Evolutionary conservation across 2,329 filamentous ascomycete species (phyloP).

Genomic region (Botrytis byssoidea): DNA sequence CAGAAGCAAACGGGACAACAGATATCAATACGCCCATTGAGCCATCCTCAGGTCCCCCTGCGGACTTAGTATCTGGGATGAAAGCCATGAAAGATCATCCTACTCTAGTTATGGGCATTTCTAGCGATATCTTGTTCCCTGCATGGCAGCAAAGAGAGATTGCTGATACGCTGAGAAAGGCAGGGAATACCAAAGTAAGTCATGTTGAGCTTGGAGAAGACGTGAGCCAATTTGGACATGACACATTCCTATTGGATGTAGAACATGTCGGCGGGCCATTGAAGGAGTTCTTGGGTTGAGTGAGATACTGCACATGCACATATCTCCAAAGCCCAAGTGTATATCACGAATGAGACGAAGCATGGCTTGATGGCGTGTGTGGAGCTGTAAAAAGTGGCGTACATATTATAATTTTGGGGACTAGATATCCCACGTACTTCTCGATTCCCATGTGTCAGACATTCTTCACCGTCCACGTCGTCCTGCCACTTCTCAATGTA

Average conservation of each 20-base stretch:
- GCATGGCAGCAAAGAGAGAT: conserved; percentile 98
- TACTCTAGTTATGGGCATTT: conserved; percentile 87
- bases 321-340: background rate
- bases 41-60: conserved; percentile 58
- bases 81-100: conserved; percentile 70
- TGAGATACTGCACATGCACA: background rate
- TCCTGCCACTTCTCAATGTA: background rate
- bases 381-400: conserved; percentile 21
- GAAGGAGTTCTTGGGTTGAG: conserved; percentile 66
- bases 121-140: conserved; percentile 93
- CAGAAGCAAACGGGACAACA: conserved; percentile 46
- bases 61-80: conserved; percentile 77
- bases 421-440: background rate
- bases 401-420: background rate
- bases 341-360: conserved; percentile 14
- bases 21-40: conserved; percentile 39
- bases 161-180: conserved; percentile 73
- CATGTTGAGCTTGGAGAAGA: conserved; percentile 94
- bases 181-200: conserved; percentile 77
- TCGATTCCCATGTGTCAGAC: conserved; percentile 7
- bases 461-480: background rate
- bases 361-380: conserved; percentile 16
- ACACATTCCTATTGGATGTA: conserved; percentile 90
- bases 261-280: conserved; percentile 87
- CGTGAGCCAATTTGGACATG: conserved; percentile 91